Evolutionary conservation across 2,329 filamentous ascomycete genomes (phyloP).

Genomic region (Fusarium sp.): DNA sequence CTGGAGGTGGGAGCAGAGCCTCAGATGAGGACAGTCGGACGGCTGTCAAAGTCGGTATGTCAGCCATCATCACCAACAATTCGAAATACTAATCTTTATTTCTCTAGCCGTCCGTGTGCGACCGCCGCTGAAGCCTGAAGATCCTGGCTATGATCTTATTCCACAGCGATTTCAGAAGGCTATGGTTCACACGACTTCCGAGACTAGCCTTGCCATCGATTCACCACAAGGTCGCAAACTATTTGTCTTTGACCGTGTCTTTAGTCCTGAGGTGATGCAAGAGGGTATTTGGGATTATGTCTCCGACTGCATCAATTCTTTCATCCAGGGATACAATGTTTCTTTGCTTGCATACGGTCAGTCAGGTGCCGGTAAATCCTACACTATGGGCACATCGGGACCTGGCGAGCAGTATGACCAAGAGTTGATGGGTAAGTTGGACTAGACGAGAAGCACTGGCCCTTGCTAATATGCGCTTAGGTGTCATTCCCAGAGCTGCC

Average conservation of each 20-base stretch:
- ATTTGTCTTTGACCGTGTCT: slow-evolving; percentile 97
- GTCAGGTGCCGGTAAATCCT: slow-evolving; percentile 97
- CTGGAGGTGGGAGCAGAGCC: slow-evolving; percentile 79
- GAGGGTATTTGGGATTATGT: slow-evolving; percentile 96
- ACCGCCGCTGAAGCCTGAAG: slow-evolving; percentile 82
- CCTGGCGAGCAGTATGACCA: slow-evolving; percentile 78
- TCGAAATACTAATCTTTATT: slow-evolving; percentile 3
- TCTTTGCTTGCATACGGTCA: slow-evolving; percentile 97
- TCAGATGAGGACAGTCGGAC: slow-evolving; percentile 93
- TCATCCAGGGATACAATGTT: slow-evolving; percentile 97
- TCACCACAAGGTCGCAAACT: slow-evolving; percentile 92
- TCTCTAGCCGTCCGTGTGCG: slow-evolving; percentile 87
- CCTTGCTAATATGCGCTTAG: slow-evolving; percentile 57
- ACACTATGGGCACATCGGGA: slow-evolving; percentile 97
- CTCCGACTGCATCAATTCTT: slow-evolving; percentile 87
- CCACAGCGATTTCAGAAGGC: slow-evolving; percentile 94
- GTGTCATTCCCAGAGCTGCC: slow-evolving; percentile 94
- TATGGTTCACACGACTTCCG: slow-evolving; percentile 89
- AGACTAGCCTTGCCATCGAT: slow-evolving; percentile 88
- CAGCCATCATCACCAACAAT: slow-evolving; percentile 8
- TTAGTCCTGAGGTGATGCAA: slow-evolving; percentile 83
- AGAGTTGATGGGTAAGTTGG: slow-evolving; percentile 79
- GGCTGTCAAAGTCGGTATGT: slow-evolving; percentile 95
- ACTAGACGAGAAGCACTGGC: neutral
- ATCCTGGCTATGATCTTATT: slow-evolving; percentile 94